phyloP scores from a whole-genome alignment of 2,329 filamentous ascomycete species.

The Phyllosticta citriasiana region DNA sequence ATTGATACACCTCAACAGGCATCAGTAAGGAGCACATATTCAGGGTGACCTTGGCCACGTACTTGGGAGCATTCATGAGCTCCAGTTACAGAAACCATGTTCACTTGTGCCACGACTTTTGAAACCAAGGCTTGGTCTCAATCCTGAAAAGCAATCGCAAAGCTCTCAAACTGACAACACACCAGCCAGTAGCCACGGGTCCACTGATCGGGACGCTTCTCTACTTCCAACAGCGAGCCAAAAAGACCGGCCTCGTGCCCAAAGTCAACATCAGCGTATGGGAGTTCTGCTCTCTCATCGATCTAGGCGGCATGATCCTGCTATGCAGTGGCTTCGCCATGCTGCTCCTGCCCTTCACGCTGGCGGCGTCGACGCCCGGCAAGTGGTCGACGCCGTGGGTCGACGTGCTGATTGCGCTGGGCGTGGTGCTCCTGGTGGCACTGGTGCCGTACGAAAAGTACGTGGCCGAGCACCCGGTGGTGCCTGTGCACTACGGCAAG shows the following conservation, averaged over 20 bases:
- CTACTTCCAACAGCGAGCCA: slow-evolving; percentile 27
- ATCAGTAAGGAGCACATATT: too few relatives aligned
- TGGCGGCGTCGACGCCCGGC: slow-evolving; percentile 32
- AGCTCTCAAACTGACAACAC: neutral
- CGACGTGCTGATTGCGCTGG: slow-evolving; percentile 35
- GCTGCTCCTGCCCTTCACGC: slow-evolving; percentile 38
- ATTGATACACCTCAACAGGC: too few relatives aligned
- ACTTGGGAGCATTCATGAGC: too few relatives aligned
- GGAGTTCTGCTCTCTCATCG: slow-evolving; percentile 30
- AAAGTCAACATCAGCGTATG: slow-evolving; percentile 18
- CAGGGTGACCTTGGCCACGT: too few relatives aligned
- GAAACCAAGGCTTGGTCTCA: too few relatives aligned
- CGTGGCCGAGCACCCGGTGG: slow-evolving; percentile 35
- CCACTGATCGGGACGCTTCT: slow-evolving; percentile 30
- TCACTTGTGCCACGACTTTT: too few relatives aligned
- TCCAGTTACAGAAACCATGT: too few relatives aligned
- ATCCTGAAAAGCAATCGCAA: slow-evolving; percentile 22
- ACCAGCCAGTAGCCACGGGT: slow-evolving; percentile 26
- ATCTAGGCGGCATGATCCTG: slow-evolving; percentile 36
- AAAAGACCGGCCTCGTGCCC: slow-evolving; percentile 19
- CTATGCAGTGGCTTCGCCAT: slow-evolving; percentile 40
- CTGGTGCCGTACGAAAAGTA: slow-evolving; percentile 41
- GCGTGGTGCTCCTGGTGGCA: slow-evolving; percentile 30
- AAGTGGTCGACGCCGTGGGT: slow-evolving; percentile 39
- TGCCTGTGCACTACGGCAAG: slow-evolving; percentile 38